Evolutionary conservation across 257 asterid genomes (phyloP).

Genomic region (Ocimum tenuiflorum): DNA sequence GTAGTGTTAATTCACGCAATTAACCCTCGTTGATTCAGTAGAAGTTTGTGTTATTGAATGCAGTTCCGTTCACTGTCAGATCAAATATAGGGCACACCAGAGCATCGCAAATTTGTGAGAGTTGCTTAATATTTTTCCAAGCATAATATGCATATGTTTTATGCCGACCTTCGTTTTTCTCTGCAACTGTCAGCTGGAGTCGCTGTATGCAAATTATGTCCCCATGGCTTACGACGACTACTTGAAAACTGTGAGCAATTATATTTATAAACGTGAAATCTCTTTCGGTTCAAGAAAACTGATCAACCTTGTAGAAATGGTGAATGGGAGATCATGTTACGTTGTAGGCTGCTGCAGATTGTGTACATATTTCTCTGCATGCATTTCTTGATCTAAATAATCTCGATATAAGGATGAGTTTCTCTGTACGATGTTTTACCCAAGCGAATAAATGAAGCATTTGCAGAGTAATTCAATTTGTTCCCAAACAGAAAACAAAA

Average conservation of each 20-base stretch:
- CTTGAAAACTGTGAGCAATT: constrained; percentile 71
- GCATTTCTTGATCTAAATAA: too few relatives aligned
- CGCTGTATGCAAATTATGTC: constrained; percentile 65
- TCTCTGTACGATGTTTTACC: too few relatives aligned
- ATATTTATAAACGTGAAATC: constrained; percentile 13
- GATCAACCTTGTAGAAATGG: constrained; percentile 49
- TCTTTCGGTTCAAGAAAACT: constrained; percentile 12
- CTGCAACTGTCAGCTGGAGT: constrained; percentile 53
- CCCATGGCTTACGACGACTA: constrained; percentile 69
- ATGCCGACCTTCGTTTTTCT: constrained; percentile 1
- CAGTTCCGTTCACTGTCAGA: constrained; percentile 84
- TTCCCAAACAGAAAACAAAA: too few relatives aligned
- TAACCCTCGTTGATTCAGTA: too few relatives aligned
- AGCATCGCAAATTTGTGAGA: constrained; percentile 75
- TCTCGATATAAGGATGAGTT: too few relatives aligned
- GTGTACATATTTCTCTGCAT: constrained; percentile 27
- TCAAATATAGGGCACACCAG: constrained; percentile 75
- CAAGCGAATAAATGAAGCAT: too few relatives aligned
- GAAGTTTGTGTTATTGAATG: too few relatives aligned
- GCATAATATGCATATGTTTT: not conserved
- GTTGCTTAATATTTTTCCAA: not conserved
- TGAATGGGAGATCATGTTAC: constrained; percentile 96
- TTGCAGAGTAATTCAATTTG: too few relatives aligned
- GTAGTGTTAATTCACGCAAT: too few relatives aligned
- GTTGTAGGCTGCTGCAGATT: constrained; percentile 87